Evolutionary conservation across 1,284 basidiomycete species (phyloP), one percentile per base, ranked within the genome.

Genomic region (Boletus hoseneyae): DNA sequence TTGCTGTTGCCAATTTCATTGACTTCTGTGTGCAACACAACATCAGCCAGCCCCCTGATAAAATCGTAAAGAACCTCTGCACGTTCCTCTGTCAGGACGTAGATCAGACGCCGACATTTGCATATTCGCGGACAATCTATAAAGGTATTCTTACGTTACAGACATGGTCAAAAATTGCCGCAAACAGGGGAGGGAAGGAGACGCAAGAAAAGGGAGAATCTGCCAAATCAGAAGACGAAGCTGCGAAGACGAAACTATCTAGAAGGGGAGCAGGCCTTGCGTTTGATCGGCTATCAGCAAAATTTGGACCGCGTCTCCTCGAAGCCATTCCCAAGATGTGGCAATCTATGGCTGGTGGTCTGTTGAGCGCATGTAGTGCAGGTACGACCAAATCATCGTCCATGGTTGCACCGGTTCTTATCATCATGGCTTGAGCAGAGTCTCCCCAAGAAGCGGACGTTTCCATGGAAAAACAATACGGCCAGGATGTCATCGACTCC

Each of bases 61-160:
- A 99, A 75, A 94, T 99, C 48, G 84, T 99, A 60, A 94, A 94
- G 73, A 99, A 99, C 65, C 80, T 99, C 5, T 96, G 93, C 71
- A 95, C 93, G 0, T 99, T 99, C 71, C 75, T 99, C 6, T 99
- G 96, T 69, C 90, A 93, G 64, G 97, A 99, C 66, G 78, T 82
- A 12, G 83, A 88, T 25, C 81, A 88, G 50, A 97, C 95, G 0
- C 94, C 96, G 1, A 87, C 96, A 3, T 99, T 98, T 67, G 77
- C 84, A 6, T 79, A 77, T 63, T 73, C 75, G 7, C 81, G 82
- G 48, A 77, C 80, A 45, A 70, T 76, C 10, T 69, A 73, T 18
- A 80, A 87, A 25, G 94, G 90, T 1, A 90, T 99, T 34, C 72
- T 94, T 25, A 90, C 90, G 3, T 84, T 93, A 60, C 77, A 78